Evolutionary conservation across 2,329 filamentous ascomycete genomes (phyloP).

Genomic region (Pseudopyrenochaeta lycopersici): DNA sequence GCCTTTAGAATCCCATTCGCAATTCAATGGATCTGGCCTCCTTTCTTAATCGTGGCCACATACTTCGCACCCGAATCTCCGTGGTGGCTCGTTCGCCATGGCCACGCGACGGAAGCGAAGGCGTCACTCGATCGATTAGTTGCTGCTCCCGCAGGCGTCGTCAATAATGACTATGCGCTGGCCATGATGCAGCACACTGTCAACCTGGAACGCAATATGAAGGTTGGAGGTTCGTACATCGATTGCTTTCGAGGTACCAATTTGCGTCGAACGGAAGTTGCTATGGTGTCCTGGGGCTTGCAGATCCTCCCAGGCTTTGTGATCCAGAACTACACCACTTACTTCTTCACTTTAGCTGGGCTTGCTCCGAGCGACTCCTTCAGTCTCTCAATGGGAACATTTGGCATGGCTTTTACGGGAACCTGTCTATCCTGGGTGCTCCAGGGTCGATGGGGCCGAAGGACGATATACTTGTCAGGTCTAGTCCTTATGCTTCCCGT

Average conservation of each 20-base stretch:
- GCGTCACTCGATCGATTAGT: conserved; percentile 65
- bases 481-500: conserved; percentile 66
- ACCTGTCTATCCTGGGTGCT: conserved; percentile 79
- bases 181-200: conserved; percentile 90
- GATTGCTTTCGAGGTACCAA: conserved; percentile 84
- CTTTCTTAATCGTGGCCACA: conserved; percentile 69
- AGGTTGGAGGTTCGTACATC: conserved; percentile 71
- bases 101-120: conserved; percentile 62
- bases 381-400: conserved; percentile 59
- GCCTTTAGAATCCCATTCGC: conserved; percentile 70
- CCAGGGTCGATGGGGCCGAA: conserved; percentile 77
- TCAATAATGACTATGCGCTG: conserved; percentile 59
- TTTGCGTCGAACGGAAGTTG: conserved; percentile 75
- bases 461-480: conserved; percentile 75
- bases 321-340: conserved; percentile 39
- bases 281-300: conserved; percentile 55
- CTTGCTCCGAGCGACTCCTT: conserved; percentile 47
- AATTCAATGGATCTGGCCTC: conserved; percentile 77
- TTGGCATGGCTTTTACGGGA: conserved; percentile 63
- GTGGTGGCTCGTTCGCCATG: conserved; percentile 74
- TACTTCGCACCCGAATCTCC: conserved; percentile 72
- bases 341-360: conserved; percentile 54
- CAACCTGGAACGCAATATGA: conserved; percentile 73
- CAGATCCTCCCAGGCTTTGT: conserved; percentile 39
- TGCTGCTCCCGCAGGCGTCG: conserved; percentile 64